A percentile compares a stretch with the other conserved stretches of the same genome.
Evolutionary conservation across 176 grass and related monocot genomes (phyloP).

Genomic region (Zoysia pacifica): DNA sequence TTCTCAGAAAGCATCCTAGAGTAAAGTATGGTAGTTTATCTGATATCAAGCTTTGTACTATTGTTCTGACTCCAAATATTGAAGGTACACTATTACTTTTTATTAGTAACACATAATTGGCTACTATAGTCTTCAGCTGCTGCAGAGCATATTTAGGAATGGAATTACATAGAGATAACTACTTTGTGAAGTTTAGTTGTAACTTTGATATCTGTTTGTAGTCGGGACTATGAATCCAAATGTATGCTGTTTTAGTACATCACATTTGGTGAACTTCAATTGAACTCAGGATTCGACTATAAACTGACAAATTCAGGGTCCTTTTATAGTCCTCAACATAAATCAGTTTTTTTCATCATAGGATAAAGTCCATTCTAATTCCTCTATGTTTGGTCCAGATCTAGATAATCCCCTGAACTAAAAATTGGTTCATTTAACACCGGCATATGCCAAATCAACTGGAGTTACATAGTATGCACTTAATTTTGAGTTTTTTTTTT

Average conservation of each 20-base stretch:
- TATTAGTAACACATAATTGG: background rate
- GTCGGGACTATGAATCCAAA: background rate
- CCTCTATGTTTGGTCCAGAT: too few relatives aligned
- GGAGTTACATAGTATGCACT: background rate
- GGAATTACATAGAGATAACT: background rate
- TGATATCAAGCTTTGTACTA: background rate
- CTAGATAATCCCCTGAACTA: too few relatives aligned
- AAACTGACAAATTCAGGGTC: constrained; percentile 3
- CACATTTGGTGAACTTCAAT: background rate
- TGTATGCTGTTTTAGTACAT: constrained; percentile 1
- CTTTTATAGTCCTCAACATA: background rate
- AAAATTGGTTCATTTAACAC: too few relatives aligned
- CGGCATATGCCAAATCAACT: background rate
- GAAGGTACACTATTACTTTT: background rate
- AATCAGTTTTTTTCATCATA: background rate
- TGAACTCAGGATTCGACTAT: background rate
- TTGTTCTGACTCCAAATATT: background rate
- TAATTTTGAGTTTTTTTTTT: constrained; percentile 4
- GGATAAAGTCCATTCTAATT: too few relatives aligned
- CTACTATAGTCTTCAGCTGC: background rate
- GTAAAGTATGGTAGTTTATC: background rate
- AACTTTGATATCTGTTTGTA: background rate
- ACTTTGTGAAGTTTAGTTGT: background rate
- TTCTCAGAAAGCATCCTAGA: background rate
- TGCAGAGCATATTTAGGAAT: background rate